Evolutionary conservation across 1,284 basidiomycete genomes (phyloP).

Genomic region (Hypsizygus ulmarius): DNA sequence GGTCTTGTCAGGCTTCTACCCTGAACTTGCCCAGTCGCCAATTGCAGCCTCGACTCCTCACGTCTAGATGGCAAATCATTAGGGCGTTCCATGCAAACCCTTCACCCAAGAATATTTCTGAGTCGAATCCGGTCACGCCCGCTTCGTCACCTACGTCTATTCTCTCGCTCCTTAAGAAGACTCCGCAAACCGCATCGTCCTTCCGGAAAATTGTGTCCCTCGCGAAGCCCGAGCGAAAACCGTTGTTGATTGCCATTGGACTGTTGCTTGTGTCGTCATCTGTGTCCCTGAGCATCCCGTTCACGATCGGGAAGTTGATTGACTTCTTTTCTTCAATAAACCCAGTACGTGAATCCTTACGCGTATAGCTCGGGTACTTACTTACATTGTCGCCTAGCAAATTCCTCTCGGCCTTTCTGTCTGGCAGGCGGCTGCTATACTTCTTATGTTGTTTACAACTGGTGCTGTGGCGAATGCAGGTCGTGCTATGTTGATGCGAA

Average conservation of each 20-base stretch:
- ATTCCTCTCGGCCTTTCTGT: slow-evolving; percentile 78
- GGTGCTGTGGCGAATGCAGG: slow-evolving; percentile 89
- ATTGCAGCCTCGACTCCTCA: neutral
- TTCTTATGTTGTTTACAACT: slow-evolving; percentile 81
- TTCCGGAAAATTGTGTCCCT: slow-evolving; percentile 74
- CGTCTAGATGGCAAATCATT: neutral
- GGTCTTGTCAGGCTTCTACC: neutral
- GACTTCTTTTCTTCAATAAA: slow-evolving; percentile 81
- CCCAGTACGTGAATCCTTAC: slow-evolving; percentile 48
- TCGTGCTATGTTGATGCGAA: slow-evolving; percentile 86
- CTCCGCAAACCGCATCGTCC: slow-evolving; percentile 48
- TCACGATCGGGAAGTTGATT: slow-evolving; percentile 89
- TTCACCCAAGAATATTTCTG: slow-evolving; percentile 3
- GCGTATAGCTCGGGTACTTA: neutral
- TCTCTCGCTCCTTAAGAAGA: slow-evolving; percentile 31
- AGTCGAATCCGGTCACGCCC: slow-evolving; percentile 13
- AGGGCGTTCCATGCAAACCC: slow-evolving; percentile 14
- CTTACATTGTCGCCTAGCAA: slow-evolving; percentile 42
- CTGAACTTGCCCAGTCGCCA: slow-evolving; percentile 1
- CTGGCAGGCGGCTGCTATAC: slow-evolving; percentile 74
- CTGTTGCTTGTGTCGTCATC: slow-evolving; percentile 66
- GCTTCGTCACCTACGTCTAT: slow-evolving; percentile 36
- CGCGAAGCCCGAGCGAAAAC: slow-evolving; percentile 76
- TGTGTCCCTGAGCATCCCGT: slow-evolving; percentile 89
- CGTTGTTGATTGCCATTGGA: slow-evolving; percentile 69